Percentiles rank a stretch among this genome's conserved stretches.
These are phyloP conservation scores for Podaxis sp. DNA, from an alignment of 768 basidiomycete genomes.

Conservation along the genomic window DNA sequence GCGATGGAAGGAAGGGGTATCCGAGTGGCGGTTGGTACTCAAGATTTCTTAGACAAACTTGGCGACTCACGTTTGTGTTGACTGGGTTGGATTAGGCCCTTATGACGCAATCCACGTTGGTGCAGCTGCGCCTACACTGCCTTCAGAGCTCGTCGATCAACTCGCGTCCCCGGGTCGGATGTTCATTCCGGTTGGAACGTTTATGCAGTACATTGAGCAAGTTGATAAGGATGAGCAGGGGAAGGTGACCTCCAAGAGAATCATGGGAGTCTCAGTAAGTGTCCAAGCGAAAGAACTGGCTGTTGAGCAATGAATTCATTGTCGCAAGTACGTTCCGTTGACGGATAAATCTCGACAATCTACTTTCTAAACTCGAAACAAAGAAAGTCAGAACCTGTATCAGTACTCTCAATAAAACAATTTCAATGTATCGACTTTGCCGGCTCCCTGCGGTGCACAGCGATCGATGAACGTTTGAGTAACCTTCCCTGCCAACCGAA, in stretches of 20 bases:
- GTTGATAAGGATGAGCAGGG: slow-evolving; percentile 80
- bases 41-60: not conserved
- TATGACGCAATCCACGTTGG: slow-evolving; percentile 93
- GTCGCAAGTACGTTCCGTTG: slow-evolving; percentile 19
- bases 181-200: slow-evolving; percentile 88
- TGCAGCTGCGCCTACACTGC: slow-evolving; percentile 80
- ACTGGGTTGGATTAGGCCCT: slow-evolving; percentile 41
- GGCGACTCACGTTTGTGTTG: not conserved
- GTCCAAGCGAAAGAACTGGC: not conserved
- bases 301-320: not conserved
- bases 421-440: too few species aligned
- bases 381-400: not conserved
- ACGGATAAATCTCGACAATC: slow-evolving; percentile 18
- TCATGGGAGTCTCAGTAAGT: slow-evolving; percentile 85
- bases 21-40: slow-evolving; percentile 28
- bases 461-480: too few species aligned
- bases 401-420: too few species aligned
- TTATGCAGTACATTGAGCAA: slow-evolving; percentile 62
- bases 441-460: too few species aligned
- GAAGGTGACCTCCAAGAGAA: slow-evolving; percentile 53
- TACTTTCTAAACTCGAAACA: not conserved
- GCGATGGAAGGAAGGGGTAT: slow-evolving; percentile 79
- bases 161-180: slow-evolving; percentile 75
- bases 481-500: too few species aligned
- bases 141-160: slow-evolving; percentile 72